Evolutionary conservation across 345 rosid genomes (phyloP).

Genomic region (Kandelia obovata): DNA sequence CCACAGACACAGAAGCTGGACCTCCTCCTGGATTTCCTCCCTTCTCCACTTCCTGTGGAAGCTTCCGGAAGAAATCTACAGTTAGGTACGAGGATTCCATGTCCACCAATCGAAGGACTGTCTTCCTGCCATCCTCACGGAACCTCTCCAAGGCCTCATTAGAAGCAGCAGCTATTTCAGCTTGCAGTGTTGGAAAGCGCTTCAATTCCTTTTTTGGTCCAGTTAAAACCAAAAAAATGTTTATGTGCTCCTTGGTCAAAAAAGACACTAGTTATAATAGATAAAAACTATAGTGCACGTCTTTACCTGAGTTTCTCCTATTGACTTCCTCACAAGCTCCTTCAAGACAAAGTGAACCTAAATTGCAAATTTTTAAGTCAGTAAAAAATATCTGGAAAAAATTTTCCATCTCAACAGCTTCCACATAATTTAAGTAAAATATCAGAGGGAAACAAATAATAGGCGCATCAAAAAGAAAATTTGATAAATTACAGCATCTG

Average conservation of each 20-base stretch:
- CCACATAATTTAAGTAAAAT: background rate
- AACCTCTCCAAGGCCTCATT: conserved; percentile 34
- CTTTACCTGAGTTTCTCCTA: conserved; percentile 38
- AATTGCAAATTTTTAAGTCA: conserved; percentile 2
- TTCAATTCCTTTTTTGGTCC: conserved; percentile 24
- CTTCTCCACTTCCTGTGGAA: conserved; percentile 40
- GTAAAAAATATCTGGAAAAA: background rate
- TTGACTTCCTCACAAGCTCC: conserved; percentile 40
- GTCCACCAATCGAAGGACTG: conserved; percentile 35
- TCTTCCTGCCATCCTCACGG: conserved; percentile 36
- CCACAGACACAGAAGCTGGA: conserved; percentile 20
- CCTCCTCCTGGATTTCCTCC: conserved; percentile 28
- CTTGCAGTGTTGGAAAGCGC: conserved; percentile 39
- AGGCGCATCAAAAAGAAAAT: background rate
- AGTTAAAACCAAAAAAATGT: background rate
- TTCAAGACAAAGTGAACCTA: conserved; percentile 40
- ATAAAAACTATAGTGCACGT: background rate
- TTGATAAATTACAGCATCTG: conserved; percentile 29
- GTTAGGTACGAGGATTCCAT: conserved; percentile 42
- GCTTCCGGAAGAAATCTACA: conserved; percentile 37
- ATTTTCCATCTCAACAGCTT: background rate
- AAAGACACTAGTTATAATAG: background rate
- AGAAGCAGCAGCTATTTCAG: conserved; percentile 34
- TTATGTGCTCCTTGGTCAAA: background rate
- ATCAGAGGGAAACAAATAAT: background rate